phyloP scores from a whole-genome alignment of 345 rosid genomes.

The Anastatica hierochuntica region DNA sequence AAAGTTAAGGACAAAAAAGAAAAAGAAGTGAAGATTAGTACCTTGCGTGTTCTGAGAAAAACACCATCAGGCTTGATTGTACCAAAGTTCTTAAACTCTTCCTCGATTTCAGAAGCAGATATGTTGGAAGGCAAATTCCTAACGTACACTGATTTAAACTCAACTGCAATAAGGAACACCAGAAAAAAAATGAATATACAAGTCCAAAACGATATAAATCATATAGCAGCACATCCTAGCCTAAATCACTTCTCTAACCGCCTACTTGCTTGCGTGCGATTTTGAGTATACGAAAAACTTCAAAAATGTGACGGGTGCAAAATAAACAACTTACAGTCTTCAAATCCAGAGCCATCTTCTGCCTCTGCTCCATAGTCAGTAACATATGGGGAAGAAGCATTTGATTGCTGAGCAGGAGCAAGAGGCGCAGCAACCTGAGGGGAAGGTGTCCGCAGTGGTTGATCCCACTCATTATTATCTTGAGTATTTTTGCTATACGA shows the following conservation, averaged over 20 bases:
- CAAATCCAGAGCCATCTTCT: slow-evolving; percentile 41
- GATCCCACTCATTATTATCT: slow-evolving; percentile 55
- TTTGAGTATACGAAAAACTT: too few species aligned
- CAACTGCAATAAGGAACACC: slow-evolving; percentile 43
- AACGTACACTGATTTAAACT: slow-evolving; percentile 83
- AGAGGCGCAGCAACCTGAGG: slow-evolving; percentile 45
- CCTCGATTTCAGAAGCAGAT: slow-evolving; percentile 70
- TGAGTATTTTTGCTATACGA: slow-evolving; percentile 36
- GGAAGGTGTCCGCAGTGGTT: slow-evolving; percentile 28
- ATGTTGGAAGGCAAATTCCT: slow-evolving; percentile 83
- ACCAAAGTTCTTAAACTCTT: slow-evolving; percentile 80
- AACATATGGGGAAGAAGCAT: slow-evolving; percentile 27
- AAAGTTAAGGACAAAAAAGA: too few species aligned
- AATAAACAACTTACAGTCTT: slow-evolving; percentile 50
- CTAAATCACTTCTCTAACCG: not conserved
- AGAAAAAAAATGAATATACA: not conserved
- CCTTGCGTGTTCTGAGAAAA: slow-evolving; percentile 85
- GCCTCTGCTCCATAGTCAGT: slow-evolving; percentile 44
- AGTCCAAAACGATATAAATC: not conserved
- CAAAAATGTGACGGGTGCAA: too few species aligned
- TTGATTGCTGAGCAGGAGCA: slow-evolving; percentile 36
- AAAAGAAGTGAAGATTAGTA: slow-evolving; percentile 18
- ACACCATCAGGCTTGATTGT: slow-evolving; percentile 83
- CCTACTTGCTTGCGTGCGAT: too few species aligned
- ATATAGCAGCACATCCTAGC: not conserved